phyloP scores from a whole-genome alignment of 2,329 filamentous ascomycete genomes.

The Hypoxylon sp. region DNA sequence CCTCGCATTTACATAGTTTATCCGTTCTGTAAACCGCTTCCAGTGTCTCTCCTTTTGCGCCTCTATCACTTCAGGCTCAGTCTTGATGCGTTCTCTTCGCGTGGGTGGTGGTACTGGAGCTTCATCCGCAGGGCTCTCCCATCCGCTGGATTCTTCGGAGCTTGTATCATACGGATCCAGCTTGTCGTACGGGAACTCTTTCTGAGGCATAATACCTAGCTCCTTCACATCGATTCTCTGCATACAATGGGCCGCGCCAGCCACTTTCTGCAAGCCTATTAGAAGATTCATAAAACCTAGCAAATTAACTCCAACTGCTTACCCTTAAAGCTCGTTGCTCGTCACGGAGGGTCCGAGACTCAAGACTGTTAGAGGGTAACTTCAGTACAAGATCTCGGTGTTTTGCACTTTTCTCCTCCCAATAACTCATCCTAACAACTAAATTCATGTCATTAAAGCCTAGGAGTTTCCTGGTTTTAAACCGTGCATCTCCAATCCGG shows the following conservation, averaged over 20 bases:
- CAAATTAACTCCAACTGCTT: not conserved
- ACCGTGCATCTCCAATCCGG: not conserved
- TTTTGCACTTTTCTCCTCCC: too few relatives aligned
- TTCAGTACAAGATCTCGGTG: constrained; percentile 1
- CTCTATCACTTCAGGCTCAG: not conserved
- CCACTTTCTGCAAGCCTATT: constrained; percentile 36
- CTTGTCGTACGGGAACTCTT: not conserved
- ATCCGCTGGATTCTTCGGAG: constrained; percentile 32
- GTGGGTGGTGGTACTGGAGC: not conserved
- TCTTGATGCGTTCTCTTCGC: not conserved
- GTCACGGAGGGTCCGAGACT: not conserved
- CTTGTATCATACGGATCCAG: constrained; percentile 22
- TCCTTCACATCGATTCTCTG: constrained; percentile 25
- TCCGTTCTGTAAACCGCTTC: not conserved
- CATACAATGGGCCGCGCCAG: constrained; percentile 40
- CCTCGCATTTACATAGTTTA: not conserved
- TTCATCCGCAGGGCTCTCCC: constrained; percentile 16
- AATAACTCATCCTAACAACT: not conserved
- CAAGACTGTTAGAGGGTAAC: not conserved
- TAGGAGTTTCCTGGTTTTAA: not conserved
- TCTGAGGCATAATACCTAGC: not conserved
- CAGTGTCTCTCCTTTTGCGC: not conserved
- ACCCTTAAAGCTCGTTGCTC: constrained; percentile 20
- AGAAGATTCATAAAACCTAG: constrained; percentile 4
- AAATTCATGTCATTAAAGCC: not conserved